Evolutionary conservation across 169 alveolate species (phyloP), one percentile per base, ranked within the genome.

Genomic region (Amoebophrya sp.): DNA sequence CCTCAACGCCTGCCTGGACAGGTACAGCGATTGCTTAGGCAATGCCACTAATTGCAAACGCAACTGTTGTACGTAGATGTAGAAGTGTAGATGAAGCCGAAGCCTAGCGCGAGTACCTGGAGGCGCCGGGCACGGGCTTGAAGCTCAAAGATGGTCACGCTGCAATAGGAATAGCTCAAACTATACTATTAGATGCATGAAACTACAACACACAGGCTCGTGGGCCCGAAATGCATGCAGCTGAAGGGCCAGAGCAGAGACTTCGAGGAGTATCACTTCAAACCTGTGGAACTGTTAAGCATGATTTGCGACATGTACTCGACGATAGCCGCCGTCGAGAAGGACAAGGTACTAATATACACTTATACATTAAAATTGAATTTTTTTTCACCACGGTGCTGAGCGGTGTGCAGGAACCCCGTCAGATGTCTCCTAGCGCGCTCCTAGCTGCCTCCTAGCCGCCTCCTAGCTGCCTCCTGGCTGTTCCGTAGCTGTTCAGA

Each of bases 161-260:
- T 18, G 10, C 67, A 45, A 45, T 18, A 42, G 48, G 13, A 42
- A 42, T 42, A 42, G 48, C 48, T 42, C 13, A 42, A 4, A 42
- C 13, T 42, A 42, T 42, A 42, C 13, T 42, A 42, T 42, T 42
- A 13, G 20, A 42, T 42, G 48, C 4, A 42, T 13, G 48, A 42
- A 13, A 13, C 4, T 13, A 42, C 48, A 42, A 42, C 48, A 42
- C 26, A 95, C 41, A 94, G 96, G 45, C 92, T 96, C 78, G 98
- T 96, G 1, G 98, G 98, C 10, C 97, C 95, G 0, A 94, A 94
- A 89, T 95, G 96, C 87, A 90, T 94, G 43, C 94, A 95, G 88
- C 95, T 96, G 43, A 96, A 96, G 93, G 97, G 95, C 39, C 94
- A 94, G 29, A 39, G 48, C 67, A 23, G 41, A 23, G 90, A 88